These are phyloP conservation scores for Nigrograna mackinnonii DNA, from an alignment of 2,329 filamentous ascomycete species.

Conservation along the genomic window DNA sequence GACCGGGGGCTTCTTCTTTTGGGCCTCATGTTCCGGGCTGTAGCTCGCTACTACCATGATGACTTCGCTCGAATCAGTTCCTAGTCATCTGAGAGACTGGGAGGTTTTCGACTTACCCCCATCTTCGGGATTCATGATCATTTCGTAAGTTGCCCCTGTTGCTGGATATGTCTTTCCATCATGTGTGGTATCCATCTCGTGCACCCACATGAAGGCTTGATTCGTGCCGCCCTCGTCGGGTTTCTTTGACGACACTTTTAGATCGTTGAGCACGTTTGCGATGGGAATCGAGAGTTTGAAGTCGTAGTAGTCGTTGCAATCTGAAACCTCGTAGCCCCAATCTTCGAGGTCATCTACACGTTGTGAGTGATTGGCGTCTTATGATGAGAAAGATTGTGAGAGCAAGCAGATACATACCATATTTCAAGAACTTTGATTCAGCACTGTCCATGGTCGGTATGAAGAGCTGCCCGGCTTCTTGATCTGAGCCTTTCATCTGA, in stretches of 20 bases:
- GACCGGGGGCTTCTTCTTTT: constrained; percentile 3
- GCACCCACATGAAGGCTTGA: not conserved
- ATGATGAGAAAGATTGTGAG: not conserved
- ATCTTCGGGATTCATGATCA: not conserved
- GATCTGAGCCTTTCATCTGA: not conserved
- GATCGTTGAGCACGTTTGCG: not conserved
- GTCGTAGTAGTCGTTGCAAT: constrained; percentile 2
- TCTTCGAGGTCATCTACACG: constrained; percentile 1
- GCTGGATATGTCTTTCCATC: constrained; percentile 1
- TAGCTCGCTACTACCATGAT: constrained; percentile 1
- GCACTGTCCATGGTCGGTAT: not conserved
- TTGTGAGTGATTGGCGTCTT: not conserved
- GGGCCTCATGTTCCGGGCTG: not conserved
- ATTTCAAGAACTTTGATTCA: not conserved
- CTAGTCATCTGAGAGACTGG: too few species aligned
- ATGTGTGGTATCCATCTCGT: not conserved
- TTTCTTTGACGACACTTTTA: constrained; percentile 1
- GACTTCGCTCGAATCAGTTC: too few species aligned
- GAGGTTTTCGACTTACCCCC: too few species aligned
- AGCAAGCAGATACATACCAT: not conserved
- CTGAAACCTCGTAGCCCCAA: constrained; percentile 1
- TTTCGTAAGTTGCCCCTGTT: not conserved
- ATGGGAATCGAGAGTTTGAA: not conserved
- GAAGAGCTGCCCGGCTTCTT: not conserved
- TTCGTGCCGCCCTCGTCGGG: not conserved